Evolutionary conservation across 768 basidiomycete genomes (phyloP).

Genomic region (Calvatia gigantea): DNA sequence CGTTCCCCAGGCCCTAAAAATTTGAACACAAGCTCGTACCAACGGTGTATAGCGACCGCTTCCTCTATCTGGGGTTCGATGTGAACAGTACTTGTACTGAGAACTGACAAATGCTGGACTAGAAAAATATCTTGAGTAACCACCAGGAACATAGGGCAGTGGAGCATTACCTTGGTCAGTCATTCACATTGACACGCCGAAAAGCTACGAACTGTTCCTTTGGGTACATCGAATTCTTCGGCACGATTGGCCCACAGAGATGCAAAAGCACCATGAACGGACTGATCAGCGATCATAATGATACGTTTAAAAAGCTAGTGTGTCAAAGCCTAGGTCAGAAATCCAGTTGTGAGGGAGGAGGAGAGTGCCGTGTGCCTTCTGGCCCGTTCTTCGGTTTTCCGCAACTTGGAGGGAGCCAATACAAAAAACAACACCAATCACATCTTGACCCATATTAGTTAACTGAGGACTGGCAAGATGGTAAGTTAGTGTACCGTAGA

Average conservation of each 20-base stretch:
- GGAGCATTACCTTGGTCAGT: not conserved
- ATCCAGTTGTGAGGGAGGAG: not conserved
- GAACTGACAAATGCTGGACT: too few relatives aligned
- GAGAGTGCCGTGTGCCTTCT: not conserved
- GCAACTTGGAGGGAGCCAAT: not conserved
- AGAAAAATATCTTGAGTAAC: too few relatives aligned
- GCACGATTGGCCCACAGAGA: constrained; percentile 3
- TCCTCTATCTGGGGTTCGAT: constrained; percentile 1
- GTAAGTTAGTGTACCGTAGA: not conserved
- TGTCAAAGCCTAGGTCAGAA: not conserved
- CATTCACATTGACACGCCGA: not conserved
- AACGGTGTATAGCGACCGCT: not conserved
- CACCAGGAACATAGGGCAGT: not conserved
- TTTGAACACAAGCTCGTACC: too few relatives aligned
- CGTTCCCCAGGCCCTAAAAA: too few relatives aligned
- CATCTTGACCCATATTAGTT: not conserved
- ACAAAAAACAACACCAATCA: not conserved
- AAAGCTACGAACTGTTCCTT: constrained; percentile 1
- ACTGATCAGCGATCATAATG: not conserved
- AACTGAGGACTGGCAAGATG: not conserved
- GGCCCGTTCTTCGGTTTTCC: not conserved
- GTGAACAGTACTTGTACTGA: constrained; percentile 3
- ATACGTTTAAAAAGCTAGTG: not conserved
- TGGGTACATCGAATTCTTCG: not conserved
- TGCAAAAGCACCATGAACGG: not conserved